phyloP scores from a whole-genome alignment of 179 eudicot species.

The Nepenthes alata region DNA sequence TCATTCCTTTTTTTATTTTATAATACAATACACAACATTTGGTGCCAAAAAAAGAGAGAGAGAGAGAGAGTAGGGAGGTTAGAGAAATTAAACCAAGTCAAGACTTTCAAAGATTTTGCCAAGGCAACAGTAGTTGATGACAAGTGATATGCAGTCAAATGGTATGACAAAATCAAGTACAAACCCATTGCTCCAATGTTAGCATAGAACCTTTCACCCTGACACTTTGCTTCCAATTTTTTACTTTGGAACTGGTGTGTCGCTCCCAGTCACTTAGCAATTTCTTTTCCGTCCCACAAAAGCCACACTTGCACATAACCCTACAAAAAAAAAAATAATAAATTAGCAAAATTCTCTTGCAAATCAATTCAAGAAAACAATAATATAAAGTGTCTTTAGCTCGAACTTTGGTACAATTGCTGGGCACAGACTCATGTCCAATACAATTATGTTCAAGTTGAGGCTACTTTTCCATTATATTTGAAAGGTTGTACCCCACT shows the following conservation, averaged over 20 bases:
- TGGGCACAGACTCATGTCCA: too few relatives aligned
- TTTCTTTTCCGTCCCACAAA: conserved; percentile 46
- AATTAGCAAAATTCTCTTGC: background rate
- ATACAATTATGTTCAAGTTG: too few relatives aligned
- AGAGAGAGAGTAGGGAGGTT: too few relatives aligned
- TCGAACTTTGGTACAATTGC: background rate
- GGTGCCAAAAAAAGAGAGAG: background rate
- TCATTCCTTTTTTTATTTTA: too few relatives aligned
- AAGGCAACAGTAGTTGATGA: background rate
- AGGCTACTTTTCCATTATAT: too few relatives aligned
- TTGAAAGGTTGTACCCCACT: too few relatives aligned
- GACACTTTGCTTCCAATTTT: conserved; percentile 63
- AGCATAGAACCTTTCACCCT: conserved; percentile 51
- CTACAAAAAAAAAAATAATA: conserved; percentile 17
- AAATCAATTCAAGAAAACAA: background rate
- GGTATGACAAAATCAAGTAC: conserved; percentile 10
- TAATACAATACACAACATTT: too few relatives aligned
- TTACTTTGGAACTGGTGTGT: conserved; percentile 57
- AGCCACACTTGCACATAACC: conserved; percentile 60
- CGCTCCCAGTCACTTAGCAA: conserved; percentile 72
- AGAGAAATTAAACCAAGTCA: too few relatives aligned
- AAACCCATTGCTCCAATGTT: conserved; percentile 64
- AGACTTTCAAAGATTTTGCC: background rate
- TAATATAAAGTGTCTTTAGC: background rate
- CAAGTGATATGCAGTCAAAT: background rate